Evolutionary conservation across 2,329 filamentous ascomycete species (phyloP).

Genomic region (Arachnomyces sp.): DNA sequence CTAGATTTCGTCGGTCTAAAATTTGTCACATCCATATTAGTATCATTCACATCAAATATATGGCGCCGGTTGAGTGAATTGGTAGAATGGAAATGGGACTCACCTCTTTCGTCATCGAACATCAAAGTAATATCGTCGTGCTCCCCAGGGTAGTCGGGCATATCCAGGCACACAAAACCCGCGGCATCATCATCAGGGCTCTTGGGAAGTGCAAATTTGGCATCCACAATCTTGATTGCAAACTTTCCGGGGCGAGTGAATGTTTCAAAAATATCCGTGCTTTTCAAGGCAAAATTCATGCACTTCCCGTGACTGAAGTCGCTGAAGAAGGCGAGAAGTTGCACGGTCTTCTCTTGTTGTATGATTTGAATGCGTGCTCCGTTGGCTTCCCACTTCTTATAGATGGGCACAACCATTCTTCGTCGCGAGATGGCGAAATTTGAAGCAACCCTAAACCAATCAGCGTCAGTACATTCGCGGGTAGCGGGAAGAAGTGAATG

Average conservation of each 20-base stretch:
- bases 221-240: conserved; percentile 73
- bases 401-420: conserved; percentile 82
- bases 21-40: background rate
- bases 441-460: conserved; percentile 47
- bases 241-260: conserved; percentile 57
- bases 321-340: conserved; percentile 79
- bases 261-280: conserved; percentile 72
- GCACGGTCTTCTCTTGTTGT: conserved; percentile 62
- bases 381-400: conserved; percentile 89
- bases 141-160: conserved; percentile 81
- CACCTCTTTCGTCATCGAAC: conserved; percentile 72
- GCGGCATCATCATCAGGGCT: conserved; percentile 45
- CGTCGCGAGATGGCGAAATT: conserved; percentile 75
- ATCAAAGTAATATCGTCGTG: conserved; percentile 83
- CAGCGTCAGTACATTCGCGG: conserved; percentile 17
- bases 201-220: conserved; percentile 77
- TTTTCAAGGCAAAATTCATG: conserved; percentile 81
- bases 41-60: no score
- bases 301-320: conserved; percentile 79
- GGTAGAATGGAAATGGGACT: no score
- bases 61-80: no score
- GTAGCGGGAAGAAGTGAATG: background rate
- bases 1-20: conserved; percentile 31
- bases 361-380: conserved; percentile 73
- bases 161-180: conserved; percentile 74